Conservation (phyloP, 768 basidiomycete species). For the Amanita rubescens region DNA sequence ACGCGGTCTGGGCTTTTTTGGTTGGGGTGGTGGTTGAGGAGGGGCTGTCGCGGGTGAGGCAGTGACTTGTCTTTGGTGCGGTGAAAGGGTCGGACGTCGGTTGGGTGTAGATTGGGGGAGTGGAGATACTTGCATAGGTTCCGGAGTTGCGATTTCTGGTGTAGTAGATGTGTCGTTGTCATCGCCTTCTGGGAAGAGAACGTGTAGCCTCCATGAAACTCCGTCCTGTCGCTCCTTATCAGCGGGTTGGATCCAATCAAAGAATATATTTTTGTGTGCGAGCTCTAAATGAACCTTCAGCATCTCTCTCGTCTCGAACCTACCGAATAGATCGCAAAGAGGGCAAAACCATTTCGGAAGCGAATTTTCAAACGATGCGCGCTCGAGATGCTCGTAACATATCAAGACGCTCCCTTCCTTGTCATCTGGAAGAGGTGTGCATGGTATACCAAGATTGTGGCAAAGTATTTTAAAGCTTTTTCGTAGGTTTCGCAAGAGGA, state of each 20-base stretch:
- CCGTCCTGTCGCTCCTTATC: not conserved
- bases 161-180: not conserved
- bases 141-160: not conserved
- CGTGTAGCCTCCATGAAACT: slow-evolving; percentile 1
- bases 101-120: not conserved
- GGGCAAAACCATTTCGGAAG: slow-evolving; percentile 18
- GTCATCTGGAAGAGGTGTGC: slow-evolving; percentile 13
- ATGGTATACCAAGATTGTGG: slow-evolving; percentile 26
- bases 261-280: slow-evolving; percentile 19
- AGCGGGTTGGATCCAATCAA: slow-evolving; percentile 14
- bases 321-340: slow-evolving; percentile 19
- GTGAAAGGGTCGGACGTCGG: not conserved
- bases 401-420: slow-evolving; percentile 17
- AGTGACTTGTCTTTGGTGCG: not conserved
- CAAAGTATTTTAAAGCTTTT: slow-evolving; percentile 42
- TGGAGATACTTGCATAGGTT: not conserved
- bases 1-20: slow-evolving; percentile 7
- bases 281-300: slow-evolving; percentile 19
- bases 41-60: slow-evolving; percentile 11
- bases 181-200: slow-evolving; percentile 5
- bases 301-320: slow-evolving; percentile 18
- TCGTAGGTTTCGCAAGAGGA: slow-evolving; percentile 45
- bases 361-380: slow-evolving; percentile 1
- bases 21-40: not conserved
- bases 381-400: slow-evolving; percentile 17